Base-by-base conservation (phyloP, 371 early-diverging fungal species). In the Circinella minor region DNA sequence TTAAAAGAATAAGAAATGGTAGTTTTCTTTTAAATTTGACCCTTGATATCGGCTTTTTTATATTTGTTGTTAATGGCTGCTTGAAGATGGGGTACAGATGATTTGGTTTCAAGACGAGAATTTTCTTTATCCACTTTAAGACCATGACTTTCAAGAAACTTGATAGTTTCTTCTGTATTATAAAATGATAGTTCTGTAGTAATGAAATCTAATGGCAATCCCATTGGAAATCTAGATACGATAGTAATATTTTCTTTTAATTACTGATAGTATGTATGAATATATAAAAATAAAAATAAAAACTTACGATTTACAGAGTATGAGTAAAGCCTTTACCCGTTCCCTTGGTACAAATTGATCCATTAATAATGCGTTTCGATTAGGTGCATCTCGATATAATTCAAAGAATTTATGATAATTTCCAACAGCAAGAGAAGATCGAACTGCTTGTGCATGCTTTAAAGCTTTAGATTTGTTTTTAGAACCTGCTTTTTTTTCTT, bases 321-420 rank as follows among this genome's bases (percentile, higher is more conserved):
- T 76, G 37, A 77, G 78, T 67, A 95, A 71, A 15, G 94, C 92
- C 36, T 86, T 79, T 20, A 93, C 81, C 20, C 98, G 87, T 74
- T 95, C 96, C 43, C 97, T 89, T 61, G 90, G 93, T 8, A 92
- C 74, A 79, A 97, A 96, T 49, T 94, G 91, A 78, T 96, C 94
- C 88, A 98, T 94, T 54, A 98, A 77, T 75, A 92, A 94, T 13
- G 78, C 86, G 38, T 92, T 88, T 92, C 94, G 91, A 74, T 94
- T 91, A n/a, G 97, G 97, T 7, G 95, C 90, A 11, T 62, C 66
- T 51, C 71, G 74, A 74, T 95, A 96, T 47, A 96, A 86, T 59
- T 75, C 67, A 80, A 97, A 98, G 70, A 97, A 87, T 39, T 78
- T 72, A 76, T 92, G 91, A 77, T 94, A 96, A 82, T 97, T 93